Evolutionary conservation across 495 filamentous ascomycete genomes (phyloP), one percentile per base, ranked within the genome.

Genomic region (Penicillium macrosclerotiorum): DNA sequence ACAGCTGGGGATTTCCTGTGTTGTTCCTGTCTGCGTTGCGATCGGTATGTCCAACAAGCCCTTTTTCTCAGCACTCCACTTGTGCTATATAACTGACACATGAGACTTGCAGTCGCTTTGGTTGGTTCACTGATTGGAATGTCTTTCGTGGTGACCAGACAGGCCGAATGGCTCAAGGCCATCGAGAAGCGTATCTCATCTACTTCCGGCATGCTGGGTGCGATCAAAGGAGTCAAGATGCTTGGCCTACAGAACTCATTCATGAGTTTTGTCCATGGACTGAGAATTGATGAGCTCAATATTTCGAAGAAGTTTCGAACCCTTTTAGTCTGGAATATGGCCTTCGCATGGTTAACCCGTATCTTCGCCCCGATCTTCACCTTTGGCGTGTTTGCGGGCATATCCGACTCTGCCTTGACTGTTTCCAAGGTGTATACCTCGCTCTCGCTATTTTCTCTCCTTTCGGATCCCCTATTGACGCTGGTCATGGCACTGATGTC

Each of bases 161-260:
- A 60, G 34, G 55, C 62, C 16, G 30, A 58, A 22, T 64, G 63
- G 57, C 45, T 63, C 1, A 51, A 63, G 17, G 59, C 56, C 8
- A 63, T 81, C 72, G 71, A 83, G 70, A 70, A 74, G 67, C 77
- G 18, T 56, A 78, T 54, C 20, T 71, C 29, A 24, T 84, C 27
- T 69, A 84, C 76, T 5, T 71, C 66, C 5, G 52, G 71, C 0
- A 75, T 80, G 65, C 55, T 86, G 4, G 63, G 73, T 8, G 69
- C 76, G 0, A 79, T 83, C 53, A 84, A 84, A 48, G 74, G 76
- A 16, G 63, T 88, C 29, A 86, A 85, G 48, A 81, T 84, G 75
- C 71, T 81, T 4, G 83, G 81, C 1, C 56, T 85, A 16, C 59
- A 64, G 22, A 42, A 62, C 16, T 55, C 58, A 3, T 51, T 68